Evolutionary conservation across 441 rosid genomes (phyloP).

Genomic region (Syzygium syzygioides): DNA sequence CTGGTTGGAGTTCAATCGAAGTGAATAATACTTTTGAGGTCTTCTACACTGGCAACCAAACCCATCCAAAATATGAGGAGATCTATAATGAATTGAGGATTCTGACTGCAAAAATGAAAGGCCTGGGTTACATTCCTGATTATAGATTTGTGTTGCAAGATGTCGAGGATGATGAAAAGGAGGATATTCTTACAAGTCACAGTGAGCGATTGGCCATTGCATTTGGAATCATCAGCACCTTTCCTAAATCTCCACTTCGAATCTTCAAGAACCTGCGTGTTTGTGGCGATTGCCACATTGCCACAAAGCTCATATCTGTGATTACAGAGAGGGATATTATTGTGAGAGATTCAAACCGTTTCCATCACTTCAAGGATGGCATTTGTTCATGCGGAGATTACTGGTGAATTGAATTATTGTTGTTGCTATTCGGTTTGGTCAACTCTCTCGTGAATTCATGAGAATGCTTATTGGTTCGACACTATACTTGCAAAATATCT

Average conservation of each 20-base stretch:
- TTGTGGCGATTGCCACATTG: constrained; percentile 9
- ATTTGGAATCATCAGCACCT: constrained; percentile 9
- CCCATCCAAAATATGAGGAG: constrained; percentile 48
- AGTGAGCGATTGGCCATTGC: constrained; percentile 73
- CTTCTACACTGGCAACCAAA: constrained; percentile 54
- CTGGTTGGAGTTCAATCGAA: constrained; percentile 80
- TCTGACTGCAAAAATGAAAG: constrained; percentile 45
- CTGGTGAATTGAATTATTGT: constrained; percentile 1
- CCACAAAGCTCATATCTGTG: constrained; percentile 7
- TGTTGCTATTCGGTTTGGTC: not conserved
- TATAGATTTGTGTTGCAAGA: constrained; percentile 61
- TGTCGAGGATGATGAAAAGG: constrained; percentile 79
- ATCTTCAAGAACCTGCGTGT: constrained; percentile 11
- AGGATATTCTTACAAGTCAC: constrained; percentile 55
- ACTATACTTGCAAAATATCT: not conserved
- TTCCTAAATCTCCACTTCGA: constrained; percentile 1
- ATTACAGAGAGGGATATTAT: constrained; percentile 8
- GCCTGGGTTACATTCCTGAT: constrained; percentile 60
- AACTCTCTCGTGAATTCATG: not conserved
- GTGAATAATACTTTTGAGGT: constrained; percentile 49
- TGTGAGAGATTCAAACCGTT: constrained; percentile 11
- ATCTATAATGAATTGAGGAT: constrained; percentile 38
- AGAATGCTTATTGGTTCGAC: not conserved
- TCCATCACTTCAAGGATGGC: constrained; percentile 7
- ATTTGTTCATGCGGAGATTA: constrained; percentile 8